These are phyloP conservation scores for Berkeleyomyces basicola DNA, from an alignment of 2,329 filamentous ascomycete species.

Conservation along the genomic window DNA sequence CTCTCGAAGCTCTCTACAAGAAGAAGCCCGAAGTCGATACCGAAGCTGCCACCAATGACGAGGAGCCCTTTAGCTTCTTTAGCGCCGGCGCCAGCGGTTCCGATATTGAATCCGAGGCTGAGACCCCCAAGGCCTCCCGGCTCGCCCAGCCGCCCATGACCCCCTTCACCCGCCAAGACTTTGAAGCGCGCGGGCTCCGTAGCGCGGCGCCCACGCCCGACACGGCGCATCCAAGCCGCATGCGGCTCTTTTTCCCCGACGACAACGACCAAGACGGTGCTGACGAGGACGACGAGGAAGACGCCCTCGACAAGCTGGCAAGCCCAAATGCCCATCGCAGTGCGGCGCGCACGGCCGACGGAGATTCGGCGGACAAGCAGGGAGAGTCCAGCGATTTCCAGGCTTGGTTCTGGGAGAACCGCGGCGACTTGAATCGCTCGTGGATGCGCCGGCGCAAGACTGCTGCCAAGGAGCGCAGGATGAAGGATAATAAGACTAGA, in stretches of 20 bases:
- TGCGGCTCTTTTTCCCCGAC: constrained; percentile 40
- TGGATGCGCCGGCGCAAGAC: constrained; percentile 50
- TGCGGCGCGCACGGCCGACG: constrained; percentile 15
- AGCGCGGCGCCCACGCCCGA: constrained; percentile 92
- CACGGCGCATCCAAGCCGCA: constrained; percentile 59
- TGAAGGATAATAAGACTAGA: constrained; percentile 45
- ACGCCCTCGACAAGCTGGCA: constrained; percentile 16
- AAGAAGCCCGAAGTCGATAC: constrained; percentile 24
- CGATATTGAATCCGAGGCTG: constrained; percentile 23
- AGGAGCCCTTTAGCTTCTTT: constrained; percentile 65
- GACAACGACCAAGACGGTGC: constrained; percentile 31
- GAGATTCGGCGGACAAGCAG: constrained; percentile 14
- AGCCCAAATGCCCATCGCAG: constrained; percentile 4
- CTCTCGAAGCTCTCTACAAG: constrained; percentile 87
- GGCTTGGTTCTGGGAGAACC: constrained; percentile 51
- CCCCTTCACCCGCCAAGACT: constrained; percentile 64
- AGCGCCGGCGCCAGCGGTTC: constrained; percentile 31
- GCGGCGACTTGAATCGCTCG: constrained; percentile 45
- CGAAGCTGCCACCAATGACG: constrained; percentile 20
- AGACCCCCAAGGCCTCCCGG: constrained; percentile 12
- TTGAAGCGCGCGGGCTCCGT: constrained; percentile 56
- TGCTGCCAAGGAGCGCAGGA: constrained; percentile 48
- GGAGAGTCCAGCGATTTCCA: constrained; percentile 35
- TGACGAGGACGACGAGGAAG: constrained; percentile 20
- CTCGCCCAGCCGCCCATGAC: constrained; percentile 47